Conservation (phyloP, 176 grass and related monocot genomes). For the Puccinellia tenuiflora region DNA sequence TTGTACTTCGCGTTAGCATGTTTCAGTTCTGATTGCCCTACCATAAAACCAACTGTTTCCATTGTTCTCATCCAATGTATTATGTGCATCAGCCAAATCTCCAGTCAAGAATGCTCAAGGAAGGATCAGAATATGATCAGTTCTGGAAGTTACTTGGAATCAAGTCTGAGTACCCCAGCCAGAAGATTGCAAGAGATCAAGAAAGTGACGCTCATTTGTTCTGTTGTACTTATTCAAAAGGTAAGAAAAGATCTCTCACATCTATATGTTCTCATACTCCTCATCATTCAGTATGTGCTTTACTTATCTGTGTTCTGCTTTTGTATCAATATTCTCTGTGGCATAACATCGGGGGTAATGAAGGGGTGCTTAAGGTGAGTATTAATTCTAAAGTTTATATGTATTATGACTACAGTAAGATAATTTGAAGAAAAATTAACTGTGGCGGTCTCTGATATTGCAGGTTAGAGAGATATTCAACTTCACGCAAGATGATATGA, state of each 20-base stretch:
- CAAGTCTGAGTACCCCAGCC: constrained; percentile 87
- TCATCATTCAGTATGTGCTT: constrained; percentile 24
- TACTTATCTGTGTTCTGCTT: constrained; percentile 31
- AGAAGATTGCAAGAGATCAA: constrained; percentile 74
- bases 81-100: constrained; percentile 82
- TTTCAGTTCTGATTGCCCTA: no score
- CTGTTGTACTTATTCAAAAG: constrained; percentile 82
- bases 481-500: constrained; percentile 95
- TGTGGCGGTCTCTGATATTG: constrained; percentile 24
- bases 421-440: constrained; percentile 17
- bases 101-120: constrained; percentile 88
- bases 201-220: constrained; percentile 89
- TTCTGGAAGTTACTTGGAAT: constrained; percentile 91
- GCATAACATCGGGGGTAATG: constrained; percentile 32
- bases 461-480: constrained; percentile 99
- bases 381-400: constrained; percentile 14
- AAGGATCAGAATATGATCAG: constrained; percentile 92
- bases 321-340: constrained; percentile 25
- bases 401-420: background rate
- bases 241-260: constrained; percentile 32
- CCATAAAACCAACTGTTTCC: no score
- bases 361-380: constrained; percentile 88
- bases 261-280: constrained; percentile 6
- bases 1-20: no score
- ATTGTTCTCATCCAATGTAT: constrained; percentile 17